Conservation (phyloP, 371 early-diverging fungal genomes). For the Mucor mucedo region DNA sequence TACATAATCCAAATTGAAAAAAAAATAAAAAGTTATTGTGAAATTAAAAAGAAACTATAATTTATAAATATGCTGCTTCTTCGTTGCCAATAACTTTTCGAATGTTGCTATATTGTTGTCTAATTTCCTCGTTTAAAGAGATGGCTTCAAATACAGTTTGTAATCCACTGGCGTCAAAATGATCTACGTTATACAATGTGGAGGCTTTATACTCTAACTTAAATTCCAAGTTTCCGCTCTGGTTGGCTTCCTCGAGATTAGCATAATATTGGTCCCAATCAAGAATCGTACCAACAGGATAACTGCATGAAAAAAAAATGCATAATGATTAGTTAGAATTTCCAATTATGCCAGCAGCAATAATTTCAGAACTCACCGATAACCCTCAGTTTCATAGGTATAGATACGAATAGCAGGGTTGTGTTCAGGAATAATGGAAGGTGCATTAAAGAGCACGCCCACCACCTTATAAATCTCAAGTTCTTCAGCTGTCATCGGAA, state of each 20-base stretch:
- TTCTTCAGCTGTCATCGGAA: constrained; percentile 21
- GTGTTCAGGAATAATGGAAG: constrained; percentile 55
- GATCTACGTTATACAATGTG: constrained; percentile 39
- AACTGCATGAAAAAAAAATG: constrained; percentile 3
- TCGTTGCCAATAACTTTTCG: constrained; percentile 33
- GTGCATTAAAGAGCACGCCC: constrained; percentile 47
- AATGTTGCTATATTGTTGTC: constrained; percentile 41
- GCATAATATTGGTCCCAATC: constrained; percentile 61
- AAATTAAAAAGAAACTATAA: neutral
- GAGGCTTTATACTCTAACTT: constrained; percentile 56
- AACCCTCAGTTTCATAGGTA: constrained; percentile 37
- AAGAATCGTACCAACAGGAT: constrained; percentile 37
- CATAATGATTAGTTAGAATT: neutral
- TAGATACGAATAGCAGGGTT: constrained; percentile 61
- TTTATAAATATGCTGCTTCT: neutral
- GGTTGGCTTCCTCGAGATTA: constrained; percentile 48
- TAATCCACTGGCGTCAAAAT: constrained; percentile 27
- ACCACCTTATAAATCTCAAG: constrained; percentile 14
- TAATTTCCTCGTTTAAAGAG: constrained; percentile 14
- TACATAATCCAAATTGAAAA: constrained; percentile 3
- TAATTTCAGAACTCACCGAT: constrained; percentile 1
- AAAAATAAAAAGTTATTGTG: constrained; percentile 2
- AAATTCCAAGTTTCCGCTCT: constrained; percentile 35
- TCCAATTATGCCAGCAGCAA: neutral
- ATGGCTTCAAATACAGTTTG: constrained; percentile 16